A percentile compares a stretch with the other conserved stretches of the same genome.
Conservation (phyloP, 768 basidiomycete species). For the Chalciporus sphaerocephalus region DNA sequence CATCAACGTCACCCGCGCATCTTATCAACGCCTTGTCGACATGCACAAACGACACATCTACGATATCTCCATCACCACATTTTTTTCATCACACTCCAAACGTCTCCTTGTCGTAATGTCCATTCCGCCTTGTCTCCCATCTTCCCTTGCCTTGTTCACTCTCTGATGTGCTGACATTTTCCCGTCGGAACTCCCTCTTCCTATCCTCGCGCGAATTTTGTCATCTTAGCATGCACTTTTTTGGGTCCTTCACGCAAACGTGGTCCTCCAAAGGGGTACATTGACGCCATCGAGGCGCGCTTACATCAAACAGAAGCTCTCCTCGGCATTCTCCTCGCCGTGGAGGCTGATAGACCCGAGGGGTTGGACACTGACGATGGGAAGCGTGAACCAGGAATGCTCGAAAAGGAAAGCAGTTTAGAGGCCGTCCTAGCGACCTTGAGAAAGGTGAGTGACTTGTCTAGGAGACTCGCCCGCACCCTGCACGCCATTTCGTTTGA, state of each 20-base stretch:
- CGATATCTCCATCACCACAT: conserved; percentile 5
- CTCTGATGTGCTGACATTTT: conserved; percentile 6
- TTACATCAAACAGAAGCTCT: conserved; percentile 89
- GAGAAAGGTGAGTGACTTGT: conserved; percentile 38
- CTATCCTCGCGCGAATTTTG: not conserved
- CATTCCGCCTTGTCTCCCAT: conserved; percentile 11
- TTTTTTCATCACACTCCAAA: conserved; percentile 4
- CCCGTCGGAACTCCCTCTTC: conserved; percentile 3
- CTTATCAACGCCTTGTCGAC: conserved; percentile 3
- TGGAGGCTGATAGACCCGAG: conserved; percentile 27
- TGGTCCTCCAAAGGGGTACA: conserved; percentile 91
- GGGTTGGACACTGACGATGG: conserved; percentile 23
- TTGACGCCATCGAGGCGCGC: conserved; percentile 88
- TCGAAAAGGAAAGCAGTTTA: conserved; percentile 15
- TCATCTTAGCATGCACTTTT: conserved; percentile 62
- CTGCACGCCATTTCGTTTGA: not conserved
- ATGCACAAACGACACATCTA: too few species aligned
- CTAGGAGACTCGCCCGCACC: too few species aligned
- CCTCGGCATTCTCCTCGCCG: conserved; percentile 71
- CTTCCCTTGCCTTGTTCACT: conserved; percentile 1
- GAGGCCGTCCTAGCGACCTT: conserved; percentile 45
- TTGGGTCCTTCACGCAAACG: conserved; percentile 77
- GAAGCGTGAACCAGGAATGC: not conserved
- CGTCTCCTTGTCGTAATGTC: conserved; percentile 16
- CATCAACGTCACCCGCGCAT: conserved; percentile 13